Evolutionary conservation across 306 rosid species (phyloP), one percentile per base, ranked within the genome.

Genomic region (Casuarina cunninghamiana): DNA sequence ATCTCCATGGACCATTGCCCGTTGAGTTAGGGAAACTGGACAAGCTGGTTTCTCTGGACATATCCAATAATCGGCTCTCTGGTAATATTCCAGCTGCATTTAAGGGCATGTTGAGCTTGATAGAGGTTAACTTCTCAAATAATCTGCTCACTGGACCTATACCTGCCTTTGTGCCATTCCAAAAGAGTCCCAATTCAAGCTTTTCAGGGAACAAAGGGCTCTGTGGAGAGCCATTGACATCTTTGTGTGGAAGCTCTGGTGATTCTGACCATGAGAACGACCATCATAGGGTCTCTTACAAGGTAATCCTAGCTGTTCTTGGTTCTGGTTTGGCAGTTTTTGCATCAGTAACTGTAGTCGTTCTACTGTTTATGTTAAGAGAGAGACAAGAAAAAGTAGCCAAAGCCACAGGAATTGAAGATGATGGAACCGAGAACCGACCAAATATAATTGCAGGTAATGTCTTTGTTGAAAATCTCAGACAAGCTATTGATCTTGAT

Each of bases 61-160:
- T 96, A 72, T 93, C 98, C 2, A 96, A 88, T 77, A 96, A 96
- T 76, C 90, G 83, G 80, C 91, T 96, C 62, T 89, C 97, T 2
- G 96, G 97, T 57, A 76, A 68, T 57, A 93, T 96, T 77, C 98
- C 99, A 16, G 21, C 85, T 45, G 98, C 89, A 69, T 87, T 96
- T 9, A 93, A 87, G 86, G 99, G 99, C 71, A 88, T 96, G 99
- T 63, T 96, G 90, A 96, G 99, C 86, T 85, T 96, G 90, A 93
- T 96, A 75, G 99, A 96, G 88, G 98, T 96, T 60, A 91, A 96
- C 87, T 96, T 96, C 78, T 96, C 99, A 21, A 93, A 93, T 82
- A 93, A 96, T 83, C 84, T 88, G 69, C 84, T 96, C 74, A 86
- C 81, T 45, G 98, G 99, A 39, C 89, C 93, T 2, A 90, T 93